phyloP scores from a whole-genome alignment of 371 early-diverging fungal genomes.

The Mortierella polycephala region DNA sequence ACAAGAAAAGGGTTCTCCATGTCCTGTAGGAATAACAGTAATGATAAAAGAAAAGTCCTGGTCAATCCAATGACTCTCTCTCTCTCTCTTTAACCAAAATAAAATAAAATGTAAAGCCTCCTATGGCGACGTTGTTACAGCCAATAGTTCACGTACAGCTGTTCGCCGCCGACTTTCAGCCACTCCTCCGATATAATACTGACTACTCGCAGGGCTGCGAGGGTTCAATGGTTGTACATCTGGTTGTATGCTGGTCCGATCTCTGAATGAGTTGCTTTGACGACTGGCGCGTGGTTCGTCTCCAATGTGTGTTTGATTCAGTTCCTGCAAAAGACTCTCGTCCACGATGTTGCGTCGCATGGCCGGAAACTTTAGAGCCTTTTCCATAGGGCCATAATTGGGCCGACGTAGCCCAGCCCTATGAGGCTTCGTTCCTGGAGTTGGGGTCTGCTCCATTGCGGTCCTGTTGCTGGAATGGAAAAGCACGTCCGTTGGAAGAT shows the following conservation, averaged over 20 bases:
- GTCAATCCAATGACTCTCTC: too few relatives aligned
- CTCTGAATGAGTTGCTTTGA: neutral
- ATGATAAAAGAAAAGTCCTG: neutral
- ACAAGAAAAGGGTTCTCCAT: neutral
- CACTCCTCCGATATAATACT: too few relatives aligned
- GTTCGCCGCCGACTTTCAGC: too few relatives aligned
- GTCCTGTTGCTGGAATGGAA: neutral
- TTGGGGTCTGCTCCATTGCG: constrained; percentile 19
- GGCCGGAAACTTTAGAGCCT: neutral
- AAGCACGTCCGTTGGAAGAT: neutral
- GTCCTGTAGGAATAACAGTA: neutral
- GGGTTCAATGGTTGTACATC: too few relatives aligned
- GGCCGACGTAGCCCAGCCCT: constrained; percentile 35
- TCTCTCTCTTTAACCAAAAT: too few relatives aligned
- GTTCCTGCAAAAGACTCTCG: constrained; percentile 31
- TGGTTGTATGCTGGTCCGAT: neutral
- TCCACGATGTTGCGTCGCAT: constrained; percentile 38
- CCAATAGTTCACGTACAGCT: too few relatives aligned
- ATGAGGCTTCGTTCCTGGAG: constrained; percentile 5
- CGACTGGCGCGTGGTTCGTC: neutral
- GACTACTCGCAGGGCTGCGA: too few relatives aligned
- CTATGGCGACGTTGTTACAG: too few relatives aligned
- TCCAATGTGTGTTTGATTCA: neutral
- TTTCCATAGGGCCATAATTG: constrained; percentile 36
- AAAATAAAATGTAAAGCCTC: too few relatives aligned